A percentile compares a stretch with the other conserved stretches of the same genome.
phyloP scores from a whole-genome alignment of 208 protist genomes.

The Zelonia costaricensis region DNA sequence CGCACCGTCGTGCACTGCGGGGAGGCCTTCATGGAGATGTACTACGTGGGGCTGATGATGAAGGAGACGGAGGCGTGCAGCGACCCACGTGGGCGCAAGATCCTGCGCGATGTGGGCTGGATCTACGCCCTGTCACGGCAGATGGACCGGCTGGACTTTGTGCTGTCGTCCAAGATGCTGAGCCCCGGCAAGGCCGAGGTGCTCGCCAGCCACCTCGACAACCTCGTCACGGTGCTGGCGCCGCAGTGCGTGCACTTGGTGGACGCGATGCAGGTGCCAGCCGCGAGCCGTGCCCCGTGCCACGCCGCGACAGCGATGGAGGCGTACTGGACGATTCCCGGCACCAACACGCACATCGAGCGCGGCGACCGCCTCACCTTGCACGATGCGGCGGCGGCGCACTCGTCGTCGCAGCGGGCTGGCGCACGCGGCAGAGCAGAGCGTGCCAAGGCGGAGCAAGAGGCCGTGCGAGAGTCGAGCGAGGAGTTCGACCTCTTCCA shows the following conservation, averaged over 20 bases:
- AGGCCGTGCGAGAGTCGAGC: conserved; percentile 70
- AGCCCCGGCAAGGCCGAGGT: conserved; percentile 62
- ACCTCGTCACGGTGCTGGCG: conserved; percentile 85
- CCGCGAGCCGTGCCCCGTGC: conserved; percentile 55
- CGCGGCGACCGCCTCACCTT: conserved; percentile 63
- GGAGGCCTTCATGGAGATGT: conserved; percentile 91
- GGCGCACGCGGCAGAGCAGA: conserved; percentile 9
- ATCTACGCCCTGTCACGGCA: conserved; percentile 81
- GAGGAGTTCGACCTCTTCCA: conserved; percentile 88
- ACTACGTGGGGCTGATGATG: conserved; percentile 79
- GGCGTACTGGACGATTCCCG: conserved; percentile 90
- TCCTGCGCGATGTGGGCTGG: conserved; percentile 89
- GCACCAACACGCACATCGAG: conserved; percentile 79
- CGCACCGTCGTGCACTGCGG: conserved; percentile 87
- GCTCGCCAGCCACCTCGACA: conserved; percentile 77
- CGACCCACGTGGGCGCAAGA: conserved; percentile 79
- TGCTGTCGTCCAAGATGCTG: conserved; percentile 75
- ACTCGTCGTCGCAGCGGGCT: conserved; percentile 12
- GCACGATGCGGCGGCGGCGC: conserved; percentile 17
- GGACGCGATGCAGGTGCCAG: conserved; percentile 76
- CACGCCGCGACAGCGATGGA: conserved; percentile 54
- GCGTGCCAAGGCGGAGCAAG: conserved; percentile 74
- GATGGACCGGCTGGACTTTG: conserved; percentile 78
- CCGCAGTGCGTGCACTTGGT: conserved; percentile 88
- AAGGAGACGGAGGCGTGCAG: conserved; percentile 70